Evolutionary conservation across 2,329 filamentous ascomycete species (phyloP), one percentile per base, ranked within the genome.

Genomic region (Parafenestella ontariensis): DNA sequence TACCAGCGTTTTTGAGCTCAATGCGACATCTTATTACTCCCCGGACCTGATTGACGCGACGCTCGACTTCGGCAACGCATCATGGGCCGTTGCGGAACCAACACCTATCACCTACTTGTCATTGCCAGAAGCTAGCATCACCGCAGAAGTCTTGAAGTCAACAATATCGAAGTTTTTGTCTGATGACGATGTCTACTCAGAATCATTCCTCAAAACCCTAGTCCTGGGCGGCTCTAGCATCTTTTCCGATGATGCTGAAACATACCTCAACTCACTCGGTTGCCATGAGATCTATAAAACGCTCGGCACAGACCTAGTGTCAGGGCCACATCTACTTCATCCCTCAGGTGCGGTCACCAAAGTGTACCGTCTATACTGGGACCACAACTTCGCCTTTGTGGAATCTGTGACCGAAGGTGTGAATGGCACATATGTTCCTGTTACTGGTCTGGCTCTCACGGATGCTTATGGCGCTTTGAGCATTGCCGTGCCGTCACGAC

Each of bases 401-500:
- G 46, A 57, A 21, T 59, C 56, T 4, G 56, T 59, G 24, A 59
- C 50, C 11, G 49, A 61, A 42, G 59, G 47, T 17, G 20, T 34
- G 9, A 61, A 59, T 34, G 53, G 54, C 6, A 57, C 52, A 15
- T 59, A 56, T 26, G 21, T 56, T 21, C 52, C 52, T 17, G 49
- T 61, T 20, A 56, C 58, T 13, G 52, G 52, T 18, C 34, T 56
- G 11, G 58, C 39, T 17, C 24, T 28, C 15, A 54, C 51, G 20
- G 36, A 59, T 39, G 26, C 57, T n/a, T 62, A 50, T 33, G 46
- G 44, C 13, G 50, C 57, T 15, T 44, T 52, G 26, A 58, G 50
- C 40, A 49, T 58, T 7, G 54, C 57, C 17, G 59, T 62, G 13
- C 61, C 61, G 15, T 64, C 56, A 17, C 23, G 61, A 44, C 50